These are phyloP conservation scores for Schizosaccharomyces lindneri DNA, from an alignment of 805 yeast species.

Conservation along the genomic window DNA sequence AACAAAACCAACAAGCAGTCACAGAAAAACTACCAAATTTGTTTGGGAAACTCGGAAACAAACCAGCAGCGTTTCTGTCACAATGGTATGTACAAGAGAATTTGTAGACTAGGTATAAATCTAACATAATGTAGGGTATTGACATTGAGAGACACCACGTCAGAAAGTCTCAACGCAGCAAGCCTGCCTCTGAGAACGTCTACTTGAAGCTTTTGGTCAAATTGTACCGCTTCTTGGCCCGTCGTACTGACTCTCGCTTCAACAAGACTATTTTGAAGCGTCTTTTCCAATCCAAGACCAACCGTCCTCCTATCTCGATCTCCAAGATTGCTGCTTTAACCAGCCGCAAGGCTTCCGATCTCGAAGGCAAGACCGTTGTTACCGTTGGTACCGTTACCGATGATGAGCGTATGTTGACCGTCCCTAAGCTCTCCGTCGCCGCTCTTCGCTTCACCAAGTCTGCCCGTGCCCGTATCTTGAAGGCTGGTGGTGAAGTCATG, in stretches of 20 bases:
- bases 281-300: conserved; percentile 90
- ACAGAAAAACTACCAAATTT: not conserved
- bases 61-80: not conserved
- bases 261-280: conserved; percentile 88
- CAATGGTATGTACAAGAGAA: not conserved
- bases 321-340: conserved; percentile 49
- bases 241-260: conserved; percentile 95
- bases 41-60: not conserved
- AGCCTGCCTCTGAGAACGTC: conserved; percentile 98
- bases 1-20: not conserved
- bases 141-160: conserved; percentile 91
- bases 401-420: conserved; percentile 75
- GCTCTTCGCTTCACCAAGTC: conserved; percentile 98
- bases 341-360: conserved; percentile 34
- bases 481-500: conserved; percentile 99
- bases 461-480: conserved; percentile 90
- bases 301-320: conserved; percentile 98
- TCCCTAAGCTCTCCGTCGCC: conserved; percentile 95
- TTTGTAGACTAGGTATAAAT: not conserved
- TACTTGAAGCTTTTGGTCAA: conserved; percentile 94
- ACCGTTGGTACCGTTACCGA: conserved; percentile 99
- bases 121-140: conserved; percentile 6
- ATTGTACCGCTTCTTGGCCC: conserved; percentile 86
- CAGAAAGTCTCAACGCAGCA: conserved; percentile 88
- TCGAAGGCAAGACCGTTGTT: conserved; percentile 70